phyloP scores from a whole-genome alignment of 495 filamentous ascomycete genomes.

The Lasiosphaeria miniovina region DNA sequence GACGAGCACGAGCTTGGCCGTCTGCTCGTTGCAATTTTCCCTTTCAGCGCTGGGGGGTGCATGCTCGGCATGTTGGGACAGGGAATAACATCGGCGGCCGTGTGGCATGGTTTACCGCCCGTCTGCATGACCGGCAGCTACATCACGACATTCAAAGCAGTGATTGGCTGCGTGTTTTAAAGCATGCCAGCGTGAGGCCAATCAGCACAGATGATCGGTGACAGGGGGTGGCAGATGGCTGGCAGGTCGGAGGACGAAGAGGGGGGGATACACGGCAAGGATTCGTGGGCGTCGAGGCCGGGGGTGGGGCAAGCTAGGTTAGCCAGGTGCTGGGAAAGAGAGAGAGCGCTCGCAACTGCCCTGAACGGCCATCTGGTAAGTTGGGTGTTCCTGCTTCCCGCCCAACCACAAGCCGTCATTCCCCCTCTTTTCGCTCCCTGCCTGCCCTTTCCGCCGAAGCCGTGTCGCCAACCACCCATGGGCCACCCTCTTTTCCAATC shows the following conservation, averaged over 20 bases:
- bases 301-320: slow-evolving; percentile 11
- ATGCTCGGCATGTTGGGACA: not conserved
- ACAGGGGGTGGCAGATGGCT: slow-evolving; percentile 22
- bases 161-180: slow-evolving; percentile 32
- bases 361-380: not conserved
- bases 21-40: not conserved
- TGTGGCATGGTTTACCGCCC: slow-evolving; percentile 36
- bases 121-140: slow-evolving; percentile 34
- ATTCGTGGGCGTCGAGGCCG: not conserved
- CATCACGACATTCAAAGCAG: slow-evolving; percentile 26
- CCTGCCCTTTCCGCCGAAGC: slow-evolving; percentile 16
- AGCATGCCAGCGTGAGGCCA: slow-evolving; percentile 14
- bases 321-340: not conserved
- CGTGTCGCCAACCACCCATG: slow-evolving; percentile 10
- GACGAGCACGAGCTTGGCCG: not conserved
- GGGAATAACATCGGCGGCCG: slow-evolving; percentile 14
- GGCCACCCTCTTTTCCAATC: slow-evolving; percentile 18
- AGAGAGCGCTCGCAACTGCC: too few species aligned
- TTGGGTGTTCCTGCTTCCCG: slow-evolving; percentile 21
- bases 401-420: slow-evolving; percentile 29
- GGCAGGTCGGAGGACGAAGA: slow-evolving; percentile 14
- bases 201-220: slow-evolving; percentile 25
- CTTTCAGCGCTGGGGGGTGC: not conserved
- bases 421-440: slow-evolving; percentile 15
- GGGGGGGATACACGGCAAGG: slow-evolving; percentile 6